Percentiles rank a stretch among this genome's conserved stretches.
phyloP scores from a whole-genome alignment of 2,329 filamentous ascomycete species.

The Alternaria metachromatica region DNA sequence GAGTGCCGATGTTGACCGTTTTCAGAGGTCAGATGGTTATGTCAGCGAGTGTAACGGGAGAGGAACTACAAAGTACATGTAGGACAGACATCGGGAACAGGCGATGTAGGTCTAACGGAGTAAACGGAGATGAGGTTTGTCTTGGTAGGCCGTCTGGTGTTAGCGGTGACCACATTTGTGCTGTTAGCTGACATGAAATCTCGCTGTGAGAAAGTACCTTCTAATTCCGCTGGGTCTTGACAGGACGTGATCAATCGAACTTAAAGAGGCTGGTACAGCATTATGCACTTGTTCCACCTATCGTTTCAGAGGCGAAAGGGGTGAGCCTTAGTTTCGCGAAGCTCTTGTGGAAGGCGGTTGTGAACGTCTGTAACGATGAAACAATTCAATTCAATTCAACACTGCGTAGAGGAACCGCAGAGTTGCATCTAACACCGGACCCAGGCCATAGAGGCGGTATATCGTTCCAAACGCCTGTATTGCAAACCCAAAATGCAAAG shows the following conservation, averaged over 20 bases:
- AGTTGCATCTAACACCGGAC: neutral
- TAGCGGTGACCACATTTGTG: neutral
- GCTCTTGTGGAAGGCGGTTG: neutral
- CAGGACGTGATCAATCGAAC: neutral
- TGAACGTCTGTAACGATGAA: neutral
- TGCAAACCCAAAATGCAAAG: neutral
- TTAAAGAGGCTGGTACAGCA: neutral
- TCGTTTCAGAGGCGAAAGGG: neutral
- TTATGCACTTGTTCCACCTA: neutral
- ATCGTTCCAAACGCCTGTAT: slow-evolving; percentile 10
- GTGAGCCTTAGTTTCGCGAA: neutral
- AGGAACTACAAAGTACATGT: neutral
- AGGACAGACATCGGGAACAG: neutral
- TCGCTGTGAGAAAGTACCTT: neutral
- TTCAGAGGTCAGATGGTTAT: neutral
- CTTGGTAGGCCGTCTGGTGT: neutral
- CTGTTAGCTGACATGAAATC: neutral
- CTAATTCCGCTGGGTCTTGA: neutral
- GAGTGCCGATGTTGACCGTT: slow-evolving; percentile 4
- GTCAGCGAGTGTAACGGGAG: slow-evolving; percentile 1
- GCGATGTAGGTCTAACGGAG: neutral
- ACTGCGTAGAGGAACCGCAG: neutral
- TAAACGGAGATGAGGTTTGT: neutral
- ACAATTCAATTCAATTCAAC: slow-evolving; percentile 9
- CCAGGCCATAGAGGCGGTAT: slow-evolving; percentile 13